These are phyloP conservation scores for Crithidia expoeki DNA, from an alignment of 208 protist species.

Conservation along the genomic window DNA sequence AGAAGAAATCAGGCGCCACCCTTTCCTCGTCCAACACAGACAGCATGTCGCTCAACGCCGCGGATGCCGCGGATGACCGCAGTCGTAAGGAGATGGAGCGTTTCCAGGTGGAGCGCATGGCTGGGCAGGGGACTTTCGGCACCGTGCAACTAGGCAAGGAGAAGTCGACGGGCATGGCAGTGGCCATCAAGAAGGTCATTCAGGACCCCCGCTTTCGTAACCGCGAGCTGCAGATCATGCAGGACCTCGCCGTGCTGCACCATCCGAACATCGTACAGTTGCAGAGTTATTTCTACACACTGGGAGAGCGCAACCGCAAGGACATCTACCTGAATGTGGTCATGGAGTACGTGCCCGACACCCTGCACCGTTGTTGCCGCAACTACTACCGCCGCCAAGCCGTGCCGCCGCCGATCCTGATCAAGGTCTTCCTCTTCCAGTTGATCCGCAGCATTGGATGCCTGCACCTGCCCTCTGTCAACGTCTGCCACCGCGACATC, in stretches of 20 bases:
- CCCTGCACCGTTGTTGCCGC: slow-evolving; percentile 94
- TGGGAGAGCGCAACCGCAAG: slow-evolving; percentile 89
- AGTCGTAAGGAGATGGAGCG: slow-evolving; percentile 81
- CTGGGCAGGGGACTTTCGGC: slow-evolving; percentile 97
- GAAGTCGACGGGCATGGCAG: slow-evolving; percentile 54
- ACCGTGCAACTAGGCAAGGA: slow-evolving; percentile 94
- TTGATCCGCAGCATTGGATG: slow-evolving; percentile 93
- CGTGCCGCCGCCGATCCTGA: slow-evolving; percentile 63
- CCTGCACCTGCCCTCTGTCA: slow-evolving; percentile 94
- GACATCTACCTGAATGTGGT: slow-evolving; percentile 99
- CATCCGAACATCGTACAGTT: slow-evolving; percentile 96
- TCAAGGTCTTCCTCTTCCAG: slow-evolving; percentile 90
- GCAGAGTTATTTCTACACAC: slow-evolving; percentile 97
- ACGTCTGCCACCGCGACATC: slow-evolving; percentile 97
- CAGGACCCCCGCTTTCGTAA: slow-evolving; percentile 99
- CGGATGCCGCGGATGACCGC: slow-evolving; percentile 69
- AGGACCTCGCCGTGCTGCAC: slow-evolving; percentile 84
- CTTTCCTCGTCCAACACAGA: slow-evolving; percentile 21
- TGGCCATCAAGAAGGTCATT: slow-evolving; percentile 93
- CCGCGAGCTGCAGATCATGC: slow-evolving; percentile 94
- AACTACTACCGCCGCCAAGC: slow-evolving; percentile 94
- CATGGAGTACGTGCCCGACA: slow-evolving; percentile 99
- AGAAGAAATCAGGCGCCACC: slow-evolving; percentile 32
- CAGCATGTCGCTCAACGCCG: slow-evolving; percentile 62
- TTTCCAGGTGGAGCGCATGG: slow-evolving; percentile 92